Percentiles rank a stretch among this genome's conserved stretches.
Evolutionary conservation across 441 rosid species (phyloP).

Genomic region (Jatropha multifida): DNA sequence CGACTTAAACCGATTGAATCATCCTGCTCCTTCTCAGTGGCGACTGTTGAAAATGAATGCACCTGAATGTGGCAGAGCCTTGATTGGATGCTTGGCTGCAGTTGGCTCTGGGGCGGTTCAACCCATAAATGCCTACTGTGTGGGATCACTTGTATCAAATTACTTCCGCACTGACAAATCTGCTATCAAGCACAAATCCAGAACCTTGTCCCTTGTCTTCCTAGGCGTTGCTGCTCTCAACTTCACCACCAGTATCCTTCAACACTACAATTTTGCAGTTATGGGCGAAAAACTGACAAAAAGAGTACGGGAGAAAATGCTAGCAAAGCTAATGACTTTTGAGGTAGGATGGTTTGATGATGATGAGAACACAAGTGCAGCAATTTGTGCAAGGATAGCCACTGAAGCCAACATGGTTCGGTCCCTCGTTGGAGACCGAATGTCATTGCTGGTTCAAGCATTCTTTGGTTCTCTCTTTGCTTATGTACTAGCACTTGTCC

Average conservation of each 20-base stretch:
- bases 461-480: slow-evolving; percentile 55
- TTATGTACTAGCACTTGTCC: slow-evolving; percentile 43
- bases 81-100: slow-evolving; percentile 62
- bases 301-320: slow-evolving; percentile 57
- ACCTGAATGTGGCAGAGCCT: slow-evolving; percentile 48
- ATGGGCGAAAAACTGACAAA: slow-evolving; percentile 72
- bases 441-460: slow-evolving; percentile 60
- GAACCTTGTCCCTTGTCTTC: slow-evolving; percentile 49
- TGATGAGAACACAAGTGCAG: slow-evolving; percentile 67
- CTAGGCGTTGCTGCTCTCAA: slow-evolving; percentile 53
- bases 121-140: slow-evolving; percentile 67
- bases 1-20: slow-evolving; percentile 17
- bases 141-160: slow-evolving; percentile 53
- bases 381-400: slow-evolving; percentile 61
- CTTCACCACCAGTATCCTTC: slow-evolving; percentile 50
- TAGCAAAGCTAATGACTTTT: slow-evolving; percentile 57
- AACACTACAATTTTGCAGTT: slow-evolving; percentile 61
- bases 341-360: slow-evolving; percentile 71
- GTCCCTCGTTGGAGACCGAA: slow-evolving; percentile 59
- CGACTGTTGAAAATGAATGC: slow-evolving; percentile 58
- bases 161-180: slow-evolving; percentile 44
- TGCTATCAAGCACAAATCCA: slow-evolving; percentile 44
- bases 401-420: slow-evolving; percentile 61
- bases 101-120: slow-evolving; percentile 63
- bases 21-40: slow-evolving; percentile 61